Evolutionary conservation across 2,329 filamentous ascomycete genomes (phyloP).

Genomic region (Ophiostoma angusticollis): DNA sequence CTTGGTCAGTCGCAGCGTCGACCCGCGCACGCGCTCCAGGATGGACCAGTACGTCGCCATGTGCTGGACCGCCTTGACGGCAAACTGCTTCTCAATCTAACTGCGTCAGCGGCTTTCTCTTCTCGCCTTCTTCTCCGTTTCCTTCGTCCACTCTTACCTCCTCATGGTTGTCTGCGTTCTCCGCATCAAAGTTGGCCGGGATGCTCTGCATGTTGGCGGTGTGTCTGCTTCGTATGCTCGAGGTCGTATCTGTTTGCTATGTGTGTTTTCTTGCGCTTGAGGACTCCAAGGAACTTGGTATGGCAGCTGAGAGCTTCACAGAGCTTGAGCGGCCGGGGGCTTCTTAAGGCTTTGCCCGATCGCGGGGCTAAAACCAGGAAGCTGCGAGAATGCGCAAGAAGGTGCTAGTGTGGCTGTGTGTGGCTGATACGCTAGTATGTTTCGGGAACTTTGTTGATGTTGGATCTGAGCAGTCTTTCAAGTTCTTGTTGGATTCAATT

Average conservation of each 20-base stretch:
- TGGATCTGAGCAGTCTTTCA: too few relatives aligned
- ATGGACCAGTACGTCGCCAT: slow-evolving; percentile 96
- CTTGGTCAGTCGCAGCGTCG: slow-evolving; percentile 80
- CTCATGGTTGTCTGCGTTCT: slow-evolving; percentile 42
- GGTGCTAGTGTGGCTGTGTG: too few relatives aligned
- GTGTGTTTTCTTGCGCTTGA: neutral
- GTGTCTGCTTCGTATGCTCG: slow-evolving; percentile 7
- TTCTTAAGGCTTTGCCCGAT: too few relatives aligned
- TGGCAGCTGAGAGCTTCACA: too few relatives aligned
- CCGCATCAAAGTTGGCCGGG: slow-evolving; percentile 46
- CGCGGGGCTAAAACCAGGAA: too few relatives aligned
- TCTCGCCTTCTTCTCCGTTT: neutral
- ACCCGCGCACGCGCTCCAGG: slow-evolving; percentile 80
- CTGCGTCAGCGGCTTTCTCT: neutral
- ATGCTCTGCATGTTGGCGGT: slow-evolving; percentile 19
- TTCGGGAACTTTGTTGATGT: too few relatives aligned
- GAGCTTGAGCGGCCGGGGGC: too few relatives aligned
- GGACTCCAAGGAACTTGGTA: too few relatives aligned
- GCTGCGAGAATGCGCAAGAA: too few relatives aligned
- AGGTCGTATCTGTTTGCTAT: neutral
- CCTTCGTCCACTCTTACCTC: slow-evolving; percentile 32
- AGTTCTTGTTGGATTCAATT: too few relatives aligned
- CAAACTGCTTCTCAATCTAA: slow-evolving; percentile 99
- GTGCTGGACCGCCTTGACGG: slow-evolving; percentile 94
- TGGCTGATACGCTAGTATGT: too few relatives aligned